These are phyloP conservation scores for Paramyrothecium roridum DNA, from an alignment of 2,329 filamentous ascomycete species.

Conservation along the genomic window DNA sequence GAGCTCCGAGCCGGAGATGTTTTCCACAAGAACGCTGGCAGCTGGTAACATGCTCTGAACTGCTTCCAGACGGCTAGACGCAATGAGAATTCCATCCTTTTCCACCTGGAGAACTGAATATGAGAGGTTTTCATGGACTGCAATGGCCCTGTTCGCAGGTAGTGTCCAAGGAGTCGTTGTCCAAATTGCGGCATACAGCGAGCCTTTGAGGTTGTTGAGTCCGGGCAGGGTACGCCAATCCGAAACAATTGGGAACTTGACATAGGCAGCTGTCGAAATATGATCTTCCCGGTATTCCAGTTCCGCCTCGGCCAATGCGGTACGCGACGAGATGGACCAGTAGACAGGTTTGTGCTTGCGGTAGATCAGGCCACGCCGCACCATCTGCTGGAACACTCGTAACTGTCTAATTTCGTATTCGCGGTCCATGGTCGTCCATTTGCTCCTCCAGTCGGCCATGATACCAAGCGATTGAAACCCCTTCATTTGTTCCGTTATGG, in stretches of 20 bases:
- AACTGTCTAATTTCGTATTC: constrained; percentile 74
- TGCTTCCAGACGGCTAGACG: constrained; percentile 64
- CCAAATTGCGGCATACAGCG: constrained; percentile 85
- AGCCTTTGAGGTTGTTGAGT: constrained; percentile 37
- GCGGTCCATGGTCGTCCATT: constrained; percentile 77
- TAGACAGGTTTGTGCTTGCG: constrained; percentile 79
- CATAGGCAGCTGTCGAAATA: constrained; percentile 68
- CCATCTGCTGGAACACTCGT: constrained; percentile 72
- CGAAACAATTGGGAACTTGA: constrained; percentile 69
- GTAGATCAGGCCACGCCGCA: constrained; percentile 70
- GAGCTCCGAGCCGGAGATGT: constrained; percentile 64
- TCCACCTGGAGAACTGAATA: constrained; percentile 66
- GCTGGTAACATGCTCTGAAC: constrained; percentile 48
- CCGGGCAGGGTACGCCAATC: constrained; percentile 26
- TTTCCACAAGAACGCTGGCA: constrained; percentile 49
- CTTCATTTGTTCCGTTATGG: constrained; percentile 69
- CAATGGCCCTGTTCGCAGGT: constrained; percentile 88
- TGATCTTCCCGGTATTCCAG: constrained; percentile 79
- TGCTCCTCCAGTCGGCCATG: constrained; percentile 76
- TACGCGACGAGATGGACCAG: constrained; percentile 78
- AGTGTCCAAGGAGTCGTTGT: constrained; percentile 98
- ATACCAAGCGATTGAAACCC: constrained; percentile 71
- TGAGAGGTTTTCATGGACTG: constrained; percentile 69
- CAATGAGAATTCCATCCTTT: constrained; percentile 65
- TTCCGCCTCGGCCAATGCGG: constrained; percentile 80